A percentile compares a stretch with the other conserved stretches of the same genome.
Conservation (phyloP, 495 filamentous ascomycete genomes). For the Tuber calosporum region DNA sequence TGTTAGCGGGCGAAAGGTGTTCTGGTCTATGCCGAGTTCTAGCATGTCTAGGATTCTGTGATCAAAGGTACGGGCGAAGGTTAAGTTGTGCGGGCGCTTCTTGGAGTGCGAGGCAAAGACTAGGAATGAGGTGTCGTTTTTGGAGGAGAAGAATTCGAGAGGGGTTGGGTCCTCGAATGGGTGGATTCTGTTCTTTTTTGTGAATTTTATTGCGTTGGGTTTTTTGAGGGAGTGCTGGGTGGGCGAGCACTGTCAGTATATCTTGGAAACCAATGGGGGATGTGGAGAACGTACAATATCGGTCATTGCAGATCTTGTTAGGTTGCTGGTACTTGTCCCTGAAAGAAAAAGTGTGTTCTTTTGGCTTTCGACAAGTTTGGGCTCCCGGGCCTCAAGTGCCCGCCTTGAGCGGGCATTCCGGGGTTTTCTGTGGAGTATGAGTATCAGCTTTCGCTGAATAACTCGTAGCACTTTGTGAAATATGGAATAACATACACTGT, state of each 20-base stretch:
- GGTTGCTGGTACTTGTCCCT: conserved; percentile 68
- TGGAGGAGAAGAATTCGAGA: conserved; percentile 86
- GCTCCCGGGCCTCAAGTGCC: conserved; percentile 80
- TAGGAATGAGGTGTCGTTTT: conserved; percentile 81
- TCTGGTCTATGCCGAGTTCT: conserved; percentile 66
- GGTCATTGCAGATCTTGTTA: conserved; percentile 68
- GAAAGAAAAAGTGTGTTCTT: conserved; percentile 81
- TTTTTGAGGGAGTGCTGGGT: conserved; percentile 60
- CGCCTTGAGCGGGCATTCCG: conserved; percentile 90
- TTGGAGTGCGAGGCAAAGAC: conserved; percentile 78
- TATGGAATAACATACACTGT: conserved; percentile 30
- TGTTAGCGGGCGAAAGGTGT: conserved; percentile 55
- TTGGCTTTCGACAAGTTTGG: conserved; percentile 79
- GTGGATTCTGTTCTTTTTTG: conserved; percentile 88
- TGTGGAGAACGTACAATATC: conserved; percentile 51
- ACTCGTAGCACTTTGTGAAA: background rate
- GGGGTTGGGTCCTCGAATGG: conserved; percentile 85
- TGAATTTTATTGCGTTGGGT: conserved; percentile 74
- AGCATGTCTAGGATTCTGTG: conserved; percentile 87
- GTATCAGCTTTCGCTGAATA: conserved; percentile 12
- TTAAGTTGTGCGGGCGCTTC: conserved; percentile 86
- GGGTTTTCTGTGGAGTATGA: conserved; percentile 47
- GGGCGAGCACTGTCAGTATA: background rate
- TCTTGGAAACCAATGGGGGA: background rate
- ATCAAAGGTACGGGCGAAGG: conserved; percentile 72